Percentiles rank a stretch among this genome's conserved stretches.
Conservation (phyloP, 2,329 filamentous ascomycete species). For the Xylariaceae sp. region DNA sequence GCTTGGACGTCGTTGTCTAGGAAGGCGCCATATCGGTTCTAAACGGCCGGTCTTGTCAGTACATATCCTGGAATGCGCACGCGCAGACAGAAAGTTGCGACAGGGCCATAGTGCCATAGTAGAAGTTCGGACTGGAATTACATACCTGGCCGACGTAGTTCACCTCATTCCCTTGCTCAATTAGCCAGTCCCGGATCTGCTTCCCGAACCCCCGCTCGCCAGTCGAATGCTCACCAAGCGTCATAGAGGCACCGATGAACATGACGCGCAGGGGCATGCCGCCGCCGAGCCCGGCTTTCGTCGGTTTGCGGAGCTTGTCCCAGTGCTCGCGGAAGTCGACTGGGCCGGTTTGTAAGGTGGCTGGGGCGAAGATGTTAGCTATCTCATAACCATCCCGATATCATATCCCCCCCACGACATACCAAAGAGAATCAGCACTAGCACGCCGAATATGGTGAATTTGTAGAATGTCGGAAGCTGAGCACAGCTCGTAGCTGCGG, state of each 20-base stretch:
- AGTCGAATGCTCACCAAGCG: constrained; percentile 27
- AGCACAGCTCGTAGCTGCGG: constrained; percentile 18
- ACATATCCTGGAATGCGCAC: neutral
- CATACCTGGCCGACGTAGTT: constrained; percentile 27
- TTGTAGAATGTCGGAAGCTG: constrained; percentile 26
- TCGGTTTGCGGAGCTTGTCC: constrained; percentile 22
- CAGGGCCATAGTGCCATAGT: too few species aligned
- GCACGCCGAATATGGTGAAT: constrained; percentile 16
- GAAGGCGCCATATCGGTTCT: constrained; percentile 29
- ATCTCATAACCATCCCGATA: neutral
- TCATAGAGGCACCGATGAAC: constrained; percentile 29
- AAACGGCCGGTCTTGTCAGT: constrained; percentile 10
- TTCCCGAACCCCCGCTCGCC: constrained; percentile 26
- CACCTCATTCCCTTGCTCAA: constrained; percentile 24
- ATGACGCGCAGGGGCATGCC: constrained; percentile 27
- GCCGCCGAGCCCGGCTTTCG: constrained; percentile 18
- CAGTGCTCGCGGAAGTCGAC: constrained; percentile 24
- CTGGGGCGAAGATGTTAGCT: constrained; percentile 2
- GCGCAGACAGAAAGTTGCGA: too few species aligned
- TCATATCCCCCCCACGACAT: constrained; percentile 2
- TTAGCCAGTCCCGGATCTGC: constrained; percentile 26
- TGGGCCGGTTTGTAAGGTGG: constrained; percentile 20
- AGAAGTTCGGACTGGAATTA: neutral
- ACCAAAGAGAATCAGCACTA: constrained; percentile 23
- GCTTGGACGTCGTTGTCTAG: constrained; percentile 31